Conservation (phyloP, 495 filamentous ascomycete genomes). For the Xylona heveae region DNA sequence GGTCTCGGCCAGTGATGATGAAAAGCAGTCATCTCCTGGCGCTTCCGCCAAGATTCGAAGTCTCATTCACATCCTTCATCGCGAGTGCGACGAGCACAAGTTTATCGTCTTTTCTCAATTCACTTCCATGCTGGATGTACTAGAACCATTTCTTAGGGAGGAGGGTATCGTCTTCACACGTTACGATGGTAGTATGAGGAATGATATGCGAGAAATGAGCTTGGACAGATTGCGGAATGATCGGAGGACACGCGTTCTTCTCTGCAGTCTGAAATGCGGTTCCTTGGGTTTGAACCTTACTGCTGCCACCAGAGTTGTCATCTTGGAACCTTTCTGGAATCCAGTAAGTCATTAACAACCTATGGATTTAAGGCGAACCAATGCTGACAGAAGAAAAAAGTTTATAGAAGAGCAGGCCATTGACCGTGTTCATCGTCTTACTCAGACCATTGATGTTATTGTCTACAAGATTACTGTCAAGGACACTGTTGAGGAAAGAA, state of each 20-base stretch:
- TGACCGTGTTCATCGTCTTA: conserved; percentile 89
- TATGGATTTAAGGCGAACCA: conserved; percentile 9
- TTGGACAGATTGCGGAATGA: conserved; percentile 56
- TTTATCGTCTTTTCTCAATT: conserved; percentile 97
- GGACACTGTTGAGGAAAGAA: conserved; percentile 75
- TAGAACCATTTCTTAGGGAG: conserved; percentile 70
- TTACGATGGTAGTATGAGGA: conserved; percentile 91
- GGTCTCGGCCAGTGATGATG: conserved; percentile 13
- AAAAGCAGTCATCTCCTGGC: conserved; percentile 17
- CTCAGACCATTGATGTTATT: conserved; percentile 79
- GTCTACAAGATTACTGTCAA: conserved; percentile 84
- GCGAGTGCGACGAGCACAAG: conserved; percentile 61
- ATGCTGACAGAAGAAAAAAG: conserved; percentile 12
- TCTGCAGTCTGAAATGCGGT: conserved; percentile 86
- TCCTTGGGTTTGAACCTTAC: conserved; percentile 86
- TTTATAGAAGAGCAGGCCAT: conserved; percentile 99
- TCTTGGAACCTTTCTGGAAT: conserved; percentile 97
- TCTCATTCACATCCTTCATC: conserved; percentile 57
- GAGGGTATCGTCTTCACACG: conserved; percentile 58
- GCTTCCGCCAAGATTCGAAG: conserved; percentile 82
- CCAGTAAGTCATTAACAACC: conserved; percentile 30
- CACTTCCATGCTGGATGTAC: conserved; percentile 90
- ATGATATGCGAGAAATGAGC: conserved; percentile 76
- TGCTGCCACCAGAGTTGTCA: conserved; percentile 79
- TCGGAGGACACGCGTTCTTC: conserved; percentile 48